Conservation (phyloP, 1,284 basidiomycete genomes). For the Golubevia pallescens region DNA sequence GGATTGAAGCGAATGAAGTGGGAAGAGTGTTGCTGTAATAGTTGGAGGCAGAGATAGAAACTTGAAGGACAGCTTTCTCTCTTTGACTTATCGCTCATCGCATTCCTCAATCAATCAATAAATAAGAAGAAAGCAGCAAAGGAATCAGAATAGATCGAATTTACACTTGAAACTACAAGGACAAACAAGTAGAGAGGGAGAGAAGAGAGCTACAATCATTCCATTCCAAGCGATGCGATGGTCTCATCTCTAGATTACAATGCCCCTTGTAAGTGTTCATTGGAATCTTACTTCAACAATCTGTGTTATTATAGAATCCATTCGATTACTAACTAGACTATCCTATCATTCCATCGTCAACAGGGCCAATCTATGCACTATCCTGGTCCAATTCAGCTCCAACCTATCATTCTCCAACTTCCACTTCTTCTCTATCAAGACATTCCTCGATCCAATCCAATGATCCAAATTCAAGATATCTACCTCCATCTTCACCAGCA, state of each 20-base stretch:
- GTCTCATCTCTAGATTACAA: slow-evolving; percentile 27
- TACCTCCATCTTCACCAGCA: slow-evolving; percentile 28
- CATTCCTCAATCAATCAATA: no score
- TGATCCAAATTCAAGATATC: slow-evolving; percentile 24
- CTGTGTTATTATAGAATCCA: neutral
- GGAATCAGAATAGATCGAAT: no score
- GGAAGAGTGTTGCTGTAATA: no score
- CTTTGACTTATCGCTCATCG: no score
- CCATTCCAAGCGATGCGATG: no score
- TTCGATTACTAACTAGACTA: slow-evolving; percentile 9
- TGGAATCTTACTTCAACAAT: neutral
- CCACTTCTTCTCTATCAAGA: slow-evolving; percentile 20
- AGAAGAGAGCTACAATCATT: no score
- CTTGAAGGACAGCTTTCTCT: no score
- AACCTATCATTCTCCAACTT: slow-evolving; percentile 10
- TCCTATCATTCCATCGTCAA: neutral
- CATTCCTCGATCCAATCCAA: slow-evolving; percentile 11
- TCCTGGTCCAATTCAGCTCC: slow-evolving; percentile 48
- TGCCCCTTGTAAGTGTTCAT: slow-evolving; percentile 23
- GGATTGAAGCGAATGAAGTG: no score
- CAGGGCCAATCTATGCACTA: slow-evolving; percentile 49
- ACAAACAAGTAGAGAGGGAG: no score
- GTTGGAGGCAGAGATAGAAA: no score
- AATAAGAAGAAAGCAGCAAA: no score
- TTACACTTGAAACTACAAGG: no score